Evolutionary conservation across 257 asterid genomes (phyloP).

Genomic region (Ajuga chamaepitys): DNA sequence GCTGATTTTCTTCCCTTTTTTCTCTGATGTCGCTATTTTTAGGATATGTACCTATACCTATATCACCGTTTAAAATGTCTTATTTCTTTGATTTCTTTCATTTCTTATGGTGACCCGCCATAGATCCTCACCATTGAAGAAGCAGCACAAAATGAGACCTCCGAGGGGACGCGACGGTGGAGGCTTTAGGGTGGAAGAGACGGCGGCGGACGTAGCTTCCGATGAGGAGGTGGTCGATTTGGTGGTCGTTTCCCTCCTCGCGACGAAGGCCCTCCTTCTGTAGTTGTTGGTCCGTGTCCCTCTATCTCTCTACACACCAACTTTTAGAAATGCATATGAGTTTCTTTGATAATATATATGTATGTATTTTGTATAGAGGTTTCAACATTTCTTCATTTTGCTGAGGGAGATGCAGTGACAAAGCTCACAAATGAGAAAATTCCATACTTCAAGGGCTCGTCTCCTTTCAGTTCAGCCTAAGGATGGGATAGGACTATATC

Average conservation of each 20-base stretch:
- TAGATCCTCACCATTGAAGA: neutral
- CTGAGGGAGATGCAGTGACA: conserved; percentile 95
- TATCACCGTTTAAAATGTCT: no score
- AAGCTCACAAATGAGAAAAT: conserved; percentile 82
- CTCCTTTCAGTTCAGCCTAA: no score
- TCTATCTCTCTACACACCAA: neutral
- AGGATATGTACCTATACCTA: no score
- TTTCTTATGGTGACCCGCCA: no score
- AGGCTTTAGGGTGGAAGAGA: conserved; percentile 28
- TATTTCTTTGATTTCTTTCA: no score
- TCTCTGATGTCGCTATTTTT: no score
- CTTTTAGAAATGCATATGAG: neutral
- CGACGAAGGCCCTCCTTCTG: conserved; percentile 71
- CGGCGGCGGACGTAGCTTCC: conserved; percentile 48
- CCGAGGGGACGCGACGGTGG: conserved; percentile 97
- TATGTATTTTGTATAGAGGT: conserved; percentile 44
- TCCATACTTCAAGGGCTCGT: conserved; percentile 90
- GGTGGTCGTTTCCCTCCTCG: conserved; percentile 44
- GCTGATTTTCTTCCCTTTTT: no score
- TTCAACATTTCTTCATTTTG: conserved; percentile 68
- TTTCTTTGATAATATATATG: neutral
- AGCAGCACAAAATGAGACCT: conserved; percentile 59
- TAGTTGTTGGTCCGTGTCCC: conserved; percentile 51
- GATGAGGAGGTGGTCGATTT: conserved; percentile 43
- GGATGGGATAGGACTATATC: no score